Evolutionary conservation across 2,329 filamentous ascomycete species (phyloP).

Genomic region (Curvularia hawaiiensis): DNA sequence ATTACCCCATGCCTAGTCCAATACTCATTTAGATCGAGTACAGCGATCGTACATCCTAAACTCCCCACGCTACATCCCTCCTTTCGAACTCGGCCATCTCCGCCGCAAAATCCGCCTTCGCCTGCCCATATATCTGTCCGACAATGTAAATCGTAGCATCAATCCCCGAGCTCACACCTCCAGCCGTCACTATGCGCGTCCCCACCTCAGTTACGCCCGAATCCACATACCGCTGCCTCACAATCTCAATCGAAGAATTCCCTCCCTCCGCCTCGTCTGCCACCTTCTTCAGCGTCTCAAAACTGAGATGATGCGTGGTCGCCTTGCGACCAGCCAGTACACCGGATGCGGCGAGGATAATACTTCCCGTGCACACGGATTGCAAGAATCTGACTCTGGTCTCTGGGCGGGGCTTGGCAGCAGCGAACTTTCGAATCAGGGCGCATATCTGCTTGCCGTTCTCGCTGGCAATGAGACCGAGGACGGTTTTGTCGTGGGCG

Average conservation of each 20-base stretch:
- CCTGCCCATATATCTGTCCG: slow-evolving; percentile 33
- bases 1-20: not conserved
- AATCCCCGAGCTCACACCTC: slow-evolving; percentile 42
- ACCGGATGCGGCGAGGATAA: slow-evolving; percentile 47
- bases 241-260: slow-evolving; percentile 29
- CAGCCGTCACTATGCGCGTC: slow-evolving; percentile 42
- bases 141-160: slow-evolving; percentile 40
- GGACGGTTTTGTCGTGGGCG: slow-evolving; percentile 33
- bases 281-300: slow-evolving; percentile 31
- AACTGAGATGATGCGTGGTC: slow-evolving; percentile 49
- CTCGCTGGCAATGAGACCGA: slow-evolving; percentile 28
- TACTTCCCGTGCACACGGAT: slow-evolving; percentile 49
- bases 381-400: slow-evolving; percentile 41
- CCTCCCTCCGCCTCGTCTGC: slow-evolving; percentile 39
- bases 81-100: slow-evolving; percentile 42
- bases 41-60: not conserved
- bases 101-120: slow-evolving; percentile 29
- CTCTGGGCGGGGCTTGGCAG: slow-evolving; percentile 28
- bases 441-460: slow-evolving; percentile 24
- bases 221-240: slow-evolving; percentile 42
- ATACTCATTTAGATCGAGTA: not conserved
- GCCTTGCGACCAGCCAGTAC: slow-evolving; percentile 42
- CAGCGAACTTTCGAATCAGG: slow-evolving; percentile 31
- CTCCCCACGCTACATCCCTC: slow-evolving; percentile 22
- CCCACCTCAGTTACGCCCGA: slow-evolving; percentile 36